Conservation (phyloP, 1,139 yeast species). For the Lodderomyces margitis region DNA sequence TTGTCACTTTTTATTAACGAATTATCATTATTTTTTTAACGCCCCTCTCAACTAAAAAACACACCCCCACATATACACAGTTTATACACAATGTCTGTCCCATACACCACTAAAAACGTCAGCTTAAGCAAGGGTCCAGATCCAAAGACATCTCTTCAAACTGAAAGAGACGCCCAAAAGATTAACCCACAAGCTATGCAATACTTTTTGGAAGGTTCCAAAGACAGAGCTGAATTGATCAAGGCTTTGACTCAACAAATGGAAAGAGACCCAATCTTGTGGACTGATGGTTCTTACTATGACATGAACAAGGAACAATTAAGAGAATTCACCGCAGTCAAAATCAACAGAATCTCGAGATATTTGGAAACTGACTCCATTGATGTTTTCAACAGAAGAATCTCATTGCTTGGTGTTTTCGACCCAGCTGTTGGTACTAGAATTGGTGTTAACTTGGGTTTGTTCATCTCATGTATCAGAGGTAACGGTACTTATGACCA, state of each 20-base stretch:
- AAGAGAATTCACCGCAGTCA: conserved; percentile 36
- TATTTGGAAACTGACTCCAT: conserved; percentile 39
- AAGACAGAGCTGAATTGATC: conserved; percentile 29
- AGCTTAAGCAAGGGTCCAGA: conserved; percentile 28
- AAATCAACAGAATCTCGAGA: conserved; percentile 37
- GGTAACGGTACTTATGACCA: conserved; percentile 66
- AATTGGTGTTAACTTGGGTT: conserved; percentile 64
- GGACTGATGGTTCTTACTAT: conserved; percentile 33
- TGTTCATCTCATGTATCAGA: conserved; percentile 65
- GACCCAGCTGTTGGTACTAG: conserved; percentile 59
- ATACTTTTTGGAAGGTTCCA: conserved; percentile 41
- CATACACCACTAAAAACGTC: conserved; percentile 13
- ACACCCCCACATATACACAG: conserved; percentile 5
- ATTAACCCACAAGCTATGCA: conserved; percentile 38
- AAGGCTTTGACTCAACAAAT: conserved; percentile 33
- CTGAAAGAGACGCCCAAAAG: conserved; percentile 31
- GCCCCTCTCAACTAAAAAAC: not conserved
- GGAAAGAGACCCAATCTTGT: conserved; percentile 45
- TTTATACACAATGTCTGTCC: not conserved
- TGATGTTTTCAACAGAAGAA: conserved; percentile 37
- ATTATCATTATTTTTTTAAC: not conserved
- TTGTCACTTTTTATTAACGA: no score
- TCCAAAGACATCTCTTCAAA: conserved; percentile 32
- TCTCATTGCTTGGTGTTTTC: conserved; percentile 55
- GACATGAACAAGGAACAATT: conserved; percentile 37